Percentiles rank a stretch among this genome's conserved stretches.
phyloP scores from a whole-genome alignment of 306 rosid genomes.

The Hylodesmum podocarpum region DNA sequence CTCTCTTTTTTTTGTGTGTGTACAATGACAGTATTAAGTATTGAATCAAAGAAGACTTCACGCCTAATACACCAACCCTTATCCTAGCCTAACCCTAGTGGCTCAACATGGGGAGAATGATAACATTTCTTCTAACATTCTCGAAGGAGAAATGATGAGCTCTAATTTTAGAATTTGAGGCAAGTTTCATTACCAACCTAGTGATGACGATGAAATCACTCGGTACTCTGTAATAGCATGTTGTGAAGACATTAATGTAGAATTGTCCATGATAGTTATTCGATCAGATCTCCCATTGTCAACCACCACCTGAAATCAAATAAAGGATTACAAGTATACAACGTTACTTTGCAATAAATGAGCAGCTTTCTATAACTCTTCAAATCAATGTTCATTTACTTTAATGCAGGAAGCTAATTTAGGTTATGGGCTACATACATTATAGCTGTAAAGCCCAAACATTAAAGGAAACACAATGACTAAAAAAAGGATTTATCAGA shows the following conservation, averaged over 20 bases:
- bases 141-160: background rate
- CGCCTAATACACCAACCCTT: too few relatives aligned
- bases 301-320: conserved; percentile 68
- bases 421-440: background rate
- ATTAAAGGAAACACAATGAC: background rate
- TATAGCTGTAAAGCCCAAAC: conserved; percentile 24
- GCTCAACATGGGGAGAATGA: background rate
- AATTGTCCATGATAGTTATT: conserved; percentile 51
- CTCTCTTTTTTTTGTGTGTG: too few relatives aligned
- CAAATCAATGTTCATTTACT: conserved; percentile 6
- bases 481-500: background rate
- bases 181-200: conserved; percentile 55
- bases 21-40: too few relatives aligned
- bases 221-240: conserved; percentile 80
- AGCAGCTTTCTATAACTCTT: conserved; percentile 9
- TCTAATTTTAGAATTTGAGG: conserved; percentile 20
- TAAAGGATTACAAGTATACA: conserved; percentile 4
- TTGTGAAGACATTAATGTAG: conserved; percentile 51
- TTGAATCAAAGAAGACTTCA: too few relatives aligned
- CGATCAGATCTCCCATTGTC: conserved; percentile 83
- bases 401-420: conserved; percentile 12
- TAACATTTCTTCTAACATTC: background rate
- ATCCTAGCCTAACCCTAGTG: too few relatives aligned
- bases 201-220: conserved; percentile 63
- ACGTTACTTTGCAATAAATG: background rate